phyloP scores from a whole-genome alignment of 1,139 yeast genomes.

The Yamadazyma friedrichii region DNA sequence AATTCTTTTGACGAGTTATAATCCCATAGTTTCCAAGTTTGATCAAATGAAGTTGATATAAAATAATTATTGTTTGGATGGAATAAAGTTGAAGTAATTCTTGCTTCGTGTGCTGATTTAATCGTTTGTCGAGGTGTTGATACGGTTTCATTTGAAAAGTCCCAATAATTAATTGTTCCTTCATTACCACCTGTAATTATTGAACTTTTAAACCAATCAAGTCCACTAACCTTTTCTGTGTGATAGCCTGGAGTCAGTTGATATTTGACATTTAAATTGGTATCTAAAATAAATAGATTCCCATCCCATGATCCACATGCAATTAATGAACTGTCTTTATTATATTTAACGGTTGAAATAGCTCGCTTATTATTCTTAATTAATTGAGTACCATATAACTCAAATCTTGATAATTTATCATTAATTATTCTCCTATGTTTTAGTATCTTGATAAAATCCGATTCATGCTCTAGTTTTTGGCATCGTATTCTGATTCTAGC shows the following conservation, averaged over 20 bases:
- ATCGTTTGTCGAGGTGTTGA: constrained; percentile 14
- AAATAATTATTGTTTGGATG: constrained; percentile 63
- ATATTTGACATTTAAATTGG: constrained; percentile 26
- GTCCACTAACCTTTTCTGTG: constrained; percentile 64
- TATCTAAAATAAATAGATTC: constrained; percentile 41
- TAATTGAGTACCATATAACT: constrained; percentile 67
- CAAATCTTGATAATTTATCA: constrained; percentile 33
- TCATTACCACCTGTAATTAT: constrained; percentile 68
- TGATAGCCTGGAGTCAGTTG: constrained; percentile 35
- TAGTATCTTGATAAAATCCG: constrained; percentile 29
- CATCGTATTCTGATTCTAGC: constrained; percentile 42
- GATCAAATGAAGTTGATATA: constrained; percentile 79
- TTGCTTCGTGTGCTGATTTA: constrained; percentile 42
- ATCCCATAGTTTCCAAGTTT: constrained; percentile 92
- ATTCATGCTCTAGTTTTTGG: constrained; percentile 20
- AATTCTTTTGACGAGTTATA: constrained; percentile 33
- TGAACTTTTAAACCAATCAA: constrained; percentile 54
- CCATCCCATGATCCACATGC: constrained; percentile 92
- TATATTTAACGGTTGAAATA: constrained; percentile 56
- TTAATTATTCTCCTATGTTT: constrained; percentile 48
- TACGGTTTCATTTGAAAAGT: constrained; percentile 10
- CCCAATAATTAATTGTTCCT: constrained; percentile 53
- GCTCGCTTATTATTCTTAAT: constrained; percentile 61
- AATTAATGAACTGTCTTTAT: constrained; percentile 32
- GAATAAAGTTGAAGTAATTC: constrained; percentile 63